Evolutionary conservation across 306 rosid genomes (phyloP), one percentile per base, ranked within the genome.

Genomic region (Delonix regia): DNA sequence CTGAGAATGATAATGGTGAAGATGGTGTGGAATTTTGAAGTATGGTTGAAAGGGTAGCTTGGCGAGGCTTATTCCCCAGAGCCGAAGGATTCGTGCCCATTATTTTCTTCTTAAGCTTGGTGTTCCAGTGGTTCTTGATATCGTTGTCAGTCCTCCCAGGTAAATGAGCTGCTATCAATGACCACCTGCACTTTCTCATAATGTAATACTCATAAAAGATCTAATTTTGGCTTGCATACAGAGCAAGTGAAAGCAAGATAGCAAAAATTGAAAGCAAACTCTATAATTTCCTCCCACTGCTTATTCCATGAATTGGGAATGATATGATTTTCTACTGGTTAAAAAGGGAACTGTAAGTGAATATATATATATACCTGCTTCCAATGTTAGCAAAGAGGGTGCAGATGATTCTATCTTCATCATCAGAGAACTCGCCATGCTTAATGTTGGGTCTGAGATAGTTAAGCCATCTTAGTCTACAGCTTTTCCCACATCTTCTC

Each of bases 391-490:
- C 66, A 82, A 77, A 90, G 87, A 90, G 93, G 81, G 41, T 78
- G 78, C 85, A 87, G 53, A 90, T 90, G n/a, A 85, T 57, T 55
- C 81, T 80, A 52, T 88, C 96, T 88, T 90, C 96, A 16, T 88
- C 85, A 6, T 84, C 91, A 76, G 96, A 87, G 83, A 88, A 90
- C 59, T 87, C 90, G 1, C 96, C 96, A 68, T 90, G 96, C 51
- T 87, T 88, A 66, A 90, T 85, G 79, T 90, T 80, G 73, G 96
- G 96, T 48, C 96, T 84, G 21, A 90, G 88, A 88, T 90, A 90
- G 85, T 90, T 90, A 16, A 90, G 88, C 96, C 96, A 90, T 79
- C 96, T 87, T 7, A 90, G 61, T 81, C 96, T 87, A 65, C 96
- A 90, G 60, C 96, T 90, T 77, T 90, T 90, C 45, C 96, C 96